Base-by-base conservation (phyloP, 768 basidiomycete genomes). In the Russula dissimulans region DNA sequence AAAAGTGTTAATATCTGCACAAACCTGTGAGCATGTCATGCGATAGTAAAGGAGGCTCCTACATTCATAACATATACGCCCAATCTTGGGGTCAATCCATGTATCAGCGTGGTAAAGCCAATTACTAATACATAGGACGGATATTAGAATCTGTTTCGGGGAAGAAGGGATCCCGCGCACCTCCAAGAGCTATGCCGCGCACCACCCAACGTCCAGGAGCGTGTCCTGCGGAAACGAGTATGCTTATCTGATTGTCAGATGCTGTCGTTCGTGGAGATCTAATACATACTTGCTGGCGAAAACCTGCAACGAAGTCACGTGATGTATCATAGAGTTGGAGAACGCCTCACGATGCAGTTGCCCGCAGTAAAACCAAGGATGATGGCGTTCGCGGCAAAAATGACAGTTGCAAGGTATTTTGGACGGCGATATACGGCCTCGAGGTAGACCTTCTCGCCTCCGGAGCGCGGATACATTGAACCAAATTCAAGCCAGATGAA, bases 401-500 rank as follows among this genome's bases (percentile, higher is more conserved):
- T 68, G 11, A 79, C 69, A 0, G 81, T 82, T 5, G 75, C 77
- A 2, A 82, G 69, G 50, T 76, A 77, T 59, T 70, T 74, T 5
- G 81, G 81, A 41, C 69, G 72, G 47, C 68, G 72, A 67, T 81
- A 84, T 3, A 81, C 73, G 0, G 78, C 81, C 67, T 84, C 83
- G 31, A 83, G 71, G 63, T 84, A 83, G 3, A 83, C 81, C 68
- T 85, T 83, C 67, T 84, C 83, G 6, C 82, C 82, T 10, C 83
- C 82, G 12, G 79, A 81, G 1, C 82, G 76, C 4, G 82, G 83
- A 60, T 78, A 81, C 83, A 84, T 84, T 3, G 81, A 80, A 6
- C 83, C 84, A 49, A 79, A 79, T 60, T 85, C 82, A 22, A 84
- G 77, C 81, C 81, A 84, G 57, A 84, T 78, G 66, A 84, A 83